phyloP scores from a whole-genome alignment of 805 yeast genomes.

The Candida sonorensis region DNA sequence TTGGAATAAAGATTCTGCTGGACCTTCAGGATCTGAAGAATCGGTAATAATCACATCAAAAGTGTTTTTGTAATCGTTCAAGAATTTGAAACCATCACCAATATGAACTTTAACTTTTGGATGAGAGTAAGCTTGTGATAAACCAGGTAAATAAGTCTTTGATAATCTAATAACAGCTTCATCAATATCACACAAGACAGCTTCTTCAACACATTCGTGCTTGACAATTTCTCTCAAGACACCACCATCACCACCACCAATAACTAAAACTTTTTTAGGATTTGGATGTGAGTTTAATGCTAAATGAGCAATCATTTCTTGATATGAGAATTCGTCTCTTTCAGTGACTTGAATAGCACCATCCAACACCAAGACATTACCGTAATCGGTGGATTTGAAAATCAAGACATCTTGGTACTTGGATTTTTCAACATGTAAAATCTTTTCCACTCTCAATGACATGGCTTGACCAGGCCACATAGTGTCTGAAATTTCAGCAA shows the following conservation, averaged over 20 bases:
- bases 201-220: conserved; percentile 47
- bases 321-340: conserved; percentile 89
- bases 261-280: conserved; percentile 74
- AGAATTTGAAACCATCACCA: conserved; percentile 78
- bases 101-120: conserved; percentile 60
- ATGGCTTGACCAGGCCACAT: conserved; percentile 87
- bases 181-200: conserved; percentile 85
- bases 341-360: conserved; percentile 91
- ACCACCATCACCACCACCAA: conserved; percentile 98
- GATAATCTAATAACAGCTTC: conserved; percentile 70
- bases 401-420: conserved; percentile 78
- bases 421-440: conserved; percentile 62
- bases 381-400: conserved; percentile 68
- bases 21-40: conserved; percentile 90
- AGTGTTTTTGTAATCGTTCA: conserved; percentile 46
- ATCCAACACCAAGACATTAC: conserved; percentile 83
- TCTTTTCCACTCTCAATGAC: conserved; percentile 51
- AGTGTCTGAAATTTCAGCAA: conserved; percentile 63
- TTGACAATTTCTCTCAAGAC: conserved; percentile 83
- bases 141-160: conserved; percentile 64
- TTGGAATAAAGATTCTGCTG: conserved; percentile 86
- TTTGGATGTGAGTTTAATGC: conserved; percentile 71
- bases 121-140: conserved; percentile 63
- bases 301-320: conserved; percentile 82
- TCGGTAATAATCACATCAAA: conserved; percentile 81